Conservation (phyloP, 345 rosid species). For the Citrus reticulata region DNA sequence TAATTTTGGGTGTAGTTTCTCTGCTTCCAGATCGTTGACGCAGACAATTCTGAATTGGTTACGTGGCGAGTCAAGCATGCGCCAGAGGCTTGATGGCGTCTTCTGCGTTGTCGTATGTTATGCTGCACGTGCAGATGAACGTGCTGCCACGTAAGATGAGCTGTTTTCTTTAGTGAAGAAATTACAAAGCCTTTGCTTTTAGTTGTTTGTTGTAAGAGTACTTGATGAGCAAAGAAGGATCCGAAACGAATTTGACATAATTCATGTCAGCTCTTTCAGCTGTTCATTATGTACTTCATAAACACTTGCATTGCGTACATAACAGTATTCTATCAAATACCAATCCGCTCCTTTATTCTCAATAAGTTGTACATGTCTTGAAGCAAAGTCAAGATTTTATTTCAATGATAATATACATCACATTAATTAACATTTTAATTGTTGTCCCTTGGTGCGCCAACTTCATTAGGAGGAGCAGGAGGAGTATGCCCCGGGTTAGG, state of each 20-base stretch:
- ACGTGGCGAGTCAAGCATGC: neutral
- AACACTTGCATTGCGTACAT: too few relatives aligned
- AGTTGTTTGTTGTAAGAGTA: too few relatives aligned
- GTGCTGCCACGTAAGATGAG: neutral
- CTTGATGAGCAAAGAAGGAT: too few relatives aligned
- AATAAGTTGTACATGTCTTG: neutral
- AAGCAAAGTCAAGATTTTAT: neutral
- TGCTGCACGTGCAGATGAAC: neutral
- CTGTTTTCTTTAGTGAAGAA: neutral
- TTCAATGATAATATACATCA: neutral
- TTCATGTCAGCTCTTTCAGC: too few relatives aligned
- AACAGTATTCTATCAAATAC: too few relatives aligned
- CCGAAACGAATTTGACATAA: too few relatives aligned
- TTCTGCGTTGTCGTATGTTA: neutral
- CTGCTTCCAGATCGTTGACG: neutral
- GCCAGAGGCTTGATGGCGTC: neutral
- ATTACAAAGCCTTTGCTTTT: too few relatives aligned
- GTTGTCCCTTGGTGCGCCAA: neutral
- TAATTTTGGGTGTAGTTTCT: neutral
- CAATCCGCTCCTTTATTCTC: neutral
- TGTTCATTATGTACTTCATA: too few relatives aligned
- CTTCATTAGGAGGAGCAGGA: neutral
- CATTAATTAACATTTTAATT: too few relatives aligned
- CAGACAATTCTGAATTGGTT: neutral
- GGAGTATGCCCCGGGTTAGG: conserved; percentile 28